Conservation (phyloP, 1,284 basidiomycete genomes). For the Amylostereum areolatum region DNA sequence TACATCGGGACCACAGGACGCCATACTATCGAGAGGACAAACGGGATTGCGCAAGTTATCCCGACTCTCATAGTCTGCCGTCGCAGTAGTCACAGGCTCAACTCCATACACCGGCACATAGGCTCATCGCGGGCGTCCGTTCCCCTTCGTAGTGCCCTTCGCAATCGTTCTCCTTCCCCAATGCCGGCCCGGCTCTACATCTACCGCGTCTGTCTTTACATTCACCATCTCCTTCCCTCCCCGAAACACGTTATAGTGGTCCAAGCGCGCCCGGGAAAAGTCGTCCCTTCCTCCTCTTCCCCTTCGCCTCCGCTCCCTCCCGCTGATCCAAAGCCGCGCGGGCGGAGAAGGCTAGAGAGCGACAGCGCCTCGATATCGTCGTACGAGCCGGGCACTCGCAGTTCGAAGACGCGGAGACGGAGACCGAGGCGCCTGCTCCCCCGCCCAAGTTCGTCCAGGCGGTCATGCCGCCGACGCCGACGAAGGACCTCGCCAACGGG, state of each 20-base stretch:
- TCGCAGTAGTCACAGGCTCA: background rate
- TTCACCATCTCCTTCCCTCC: background rate
- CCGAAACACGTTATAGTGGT: background rate
- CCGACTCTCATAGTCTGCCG: background rate
- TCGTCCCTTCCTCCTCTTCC: background rate
- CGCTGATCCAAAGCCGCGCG: background rate
- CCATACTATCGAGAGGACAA: background rate
- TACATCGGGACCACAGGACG: too few species aligned
- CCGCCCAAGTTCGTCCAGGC: background rate
- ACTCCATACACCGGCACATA: background rate
- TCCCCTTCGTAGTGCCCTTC: background rate
- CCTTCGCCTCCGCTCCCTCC: background rate
- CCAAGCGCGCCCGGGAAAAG: background rate
- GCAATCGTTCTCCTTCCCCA: background rate
- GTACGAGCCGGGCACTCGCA: constrained; percentile 53
- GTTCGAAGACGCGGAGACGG: constrained; percentile 26
- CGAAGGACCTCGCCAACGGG: background rate
- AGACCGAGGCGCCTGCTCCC: background rate
- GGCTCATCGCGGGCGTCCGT: background rate
- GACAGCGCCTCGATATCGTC: constrained; percentile 46
- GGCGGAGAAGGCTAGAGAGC: constrained; percentile 16
- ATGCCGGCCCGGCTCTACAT: background rate
- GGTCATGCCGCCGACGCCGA: background rate
- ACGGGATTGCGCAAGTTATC: background rate
- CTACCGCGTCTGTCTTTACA: background rate